Conservation (phyloP, 2,329 filamentous ascomycete genomes). For the Passalora sequoiae region DNA sequence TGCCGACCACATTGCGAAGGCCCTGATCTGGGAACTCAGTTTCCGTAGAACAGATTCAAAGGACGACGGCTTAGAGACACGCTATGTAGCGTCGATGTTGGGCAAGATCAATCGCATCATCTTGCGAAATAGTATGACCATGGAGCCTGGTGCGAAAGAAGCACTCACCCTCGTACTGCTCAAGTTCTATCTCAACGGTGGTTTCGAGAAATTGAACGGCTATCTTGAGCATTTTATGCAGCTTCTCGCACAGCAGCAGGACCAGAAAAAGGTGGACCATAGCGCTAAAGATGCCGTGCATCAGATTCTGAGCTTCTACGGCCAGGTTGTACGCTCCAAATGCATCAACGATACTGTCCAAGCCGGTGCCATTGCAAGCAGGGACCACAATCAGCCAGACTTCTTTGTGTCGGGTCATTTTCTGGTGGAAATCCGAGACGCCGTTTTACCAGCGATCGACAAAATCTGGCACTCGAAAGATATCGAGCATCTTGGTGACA, state of each 20-base stretch:
- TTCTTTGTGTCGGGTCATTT: slow-evolving; percentile 69
- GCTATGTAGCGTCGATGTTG: slow-evolving; percentile 24
- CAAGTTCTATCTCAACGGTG: slow-evolving; percentile 77
- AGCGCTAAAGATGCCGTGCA: slow-evolving; percentile 50
- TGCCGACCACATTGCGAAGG: slow-evolving; percentile 65
- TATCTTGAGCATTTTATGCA: slow-evolving; percentile 28
- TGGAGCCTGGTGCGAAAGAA: slow-evolving; percentile 28
- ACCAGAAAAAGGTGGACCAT: slow-evolving; percentile 14
- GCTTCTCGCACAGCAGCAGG: slow-evolving; percentile 40
- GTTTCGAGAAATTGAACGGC: slow-evolving; percentile 66
- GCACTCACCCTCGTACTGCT: slow-evolving; percentile 68
- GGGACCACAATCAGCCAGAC: slow-evolving; percentile 47
- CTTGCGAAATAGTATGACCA: slow-evolving; percentile 23
- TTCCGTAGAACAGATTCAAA: slow-evolving; percentile 19
- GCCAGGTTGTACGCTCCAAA: slow-evolving; percentile 69
- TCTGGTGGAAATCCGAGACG: slow-evolving; percentile 76
- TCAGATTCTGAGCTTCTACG: slow-evolving; percentile 78
- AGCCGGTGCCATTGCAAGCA: slow-evolving; percentile 43
- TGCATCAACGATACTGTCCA: slow-evolving; percentile 71
- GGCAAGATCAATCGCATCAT: slow-evolving; percentile 23
- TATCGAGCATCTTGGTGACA: slow-evolving; percentile 72
- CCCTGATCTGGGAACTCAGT: slow-evolving; percentile 34
- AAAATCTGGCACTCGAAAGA: slow-evolving; percentile 81
- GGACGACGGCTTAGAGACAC: slow-evolving; percentile 22
- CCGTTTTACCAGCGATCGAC: slow-evolving; percentile 68